Percentiles rank a stretch among this genome's conserved stretches.
These are phyloP conservation scores for Chaetomium olivaceum DNA, from an alignment of 2,329 filamentous ascomycete genomes.

Conservation along the genomic window DNA sequence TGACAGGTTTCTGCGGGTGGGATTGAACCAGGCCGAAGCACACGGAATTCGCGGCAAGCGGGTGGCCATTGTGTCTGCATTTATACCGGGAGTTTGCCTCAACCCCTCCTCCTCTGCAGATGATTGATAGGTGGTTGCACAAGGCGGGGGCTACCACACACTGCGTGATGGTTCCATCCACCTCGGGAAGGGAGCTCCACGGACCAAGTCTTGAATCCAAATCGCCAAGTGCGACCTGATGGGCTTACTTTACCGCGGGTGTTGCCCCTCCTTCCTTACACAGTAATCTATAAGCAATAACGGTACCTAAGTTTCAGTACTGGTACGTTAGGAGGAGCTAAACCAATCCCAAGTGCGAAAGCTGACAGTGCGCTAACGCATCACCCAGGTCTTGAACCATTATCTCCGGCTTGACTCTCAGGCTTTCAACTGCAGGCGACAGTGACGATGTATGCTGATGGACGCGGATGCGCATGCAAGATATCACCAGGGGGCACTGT, in stretches of 20 bases:
- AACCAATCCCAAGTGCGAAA: no score
- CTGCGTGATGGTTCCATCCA: neutral
- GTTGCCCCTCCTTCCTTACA: no score
- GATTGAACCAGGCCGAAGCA: conserved; percentile 5
- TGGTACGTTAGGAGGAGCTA: no score
- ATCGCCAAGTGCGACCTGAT: neutral
- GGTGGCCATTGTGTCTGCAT: conserved; percentile 26
- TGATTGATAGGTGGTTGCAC: conserved; percentile 21
- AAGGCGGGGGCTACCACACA: neutral
- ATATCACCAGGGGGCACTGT: neutral
- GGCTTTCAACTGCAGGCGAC: neutral
- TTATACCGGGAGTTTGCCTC: neutral
- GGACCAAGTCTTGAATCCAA: neutral
- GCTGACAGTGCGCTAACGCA: no score
- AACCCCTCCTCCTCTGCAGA: conserved; percentile 22
- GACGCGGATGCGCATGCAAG: neutral
- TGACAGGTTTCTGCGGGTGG: neutral
- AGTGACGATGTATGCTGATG: neutral
- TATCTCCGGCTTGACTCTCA: no score
- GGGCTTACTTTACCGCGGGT: neutral
- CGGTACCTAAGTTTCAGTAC: no score
- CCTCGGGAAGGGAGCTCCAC: neutral
- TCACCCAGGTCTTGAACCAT: no score
- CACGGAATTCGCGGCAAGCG: conserved; percentile 14
- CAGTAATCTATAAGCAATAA: no score